phyloP scores from a whole-genome alignment of 306 rosid species.

The Vigna radiata region DNA sequence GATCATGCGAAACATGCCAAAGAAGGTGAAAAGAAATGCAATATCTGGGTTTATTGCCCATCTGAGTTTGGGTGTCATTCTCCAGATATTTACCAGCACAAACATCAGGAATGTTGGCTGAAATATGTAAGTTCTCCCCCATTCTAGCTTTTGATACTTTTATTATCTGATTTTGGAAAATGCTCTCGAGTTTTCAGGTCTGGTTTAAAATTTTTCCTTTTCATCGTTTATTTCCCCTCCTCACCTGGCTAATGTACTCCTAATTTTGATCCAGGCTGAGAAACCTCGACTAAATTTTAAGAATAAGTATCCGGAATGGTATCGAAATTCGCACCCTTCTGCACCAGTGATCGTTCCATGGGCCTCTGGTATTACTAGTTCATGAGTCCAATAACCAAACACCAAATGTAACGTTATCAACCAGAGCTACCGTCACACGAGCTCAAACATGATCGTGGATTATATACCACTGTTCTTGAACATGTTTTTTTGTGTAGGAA shows the following conservation, averaged over 20 bases:
- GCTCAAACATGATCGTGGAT: constrained; percentile 40
- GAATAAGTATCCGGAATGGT: constrained; percentile 75
- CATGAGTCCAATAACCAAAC: constrained; percentile 41
- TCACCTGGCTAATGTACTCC: constrained; percentile 32
- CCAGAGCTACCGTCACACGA: constrained; percentile 42
- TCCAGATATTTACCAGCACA: constrained; percentile 86
- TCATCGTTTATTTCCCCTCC: not conserved
- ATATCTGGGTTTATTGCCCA: constrained; percentile 97
- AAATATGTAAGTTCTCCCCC: constrained; percentile 72
- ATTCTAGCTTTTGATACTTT: constrained; percentile 6
- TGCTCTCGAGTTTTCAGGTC: not conserved
- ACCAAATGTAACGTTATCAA: constrained; percentile 29
- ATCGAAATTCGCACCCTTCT: constrained; percentile 65
- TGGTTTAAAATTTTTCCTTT: constrained; percentile 43
- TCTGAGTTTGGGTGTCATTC: constrained; percentile 87
- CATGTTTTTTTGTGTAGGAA: constrained; percentile 32
- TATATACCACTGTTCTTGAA: constrained; percentile 44
- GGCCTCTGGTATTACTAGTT: constrained; percentile 76
- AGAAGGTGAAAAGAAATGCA: constrained; percentile 79
- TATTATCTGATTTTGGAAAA: not conserved
- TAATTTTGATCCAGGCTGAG: constrained; percentile 69
- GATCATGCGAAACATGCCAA: constrained; percentile 77
- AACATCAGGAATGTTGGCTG: constrained; percentile 90
- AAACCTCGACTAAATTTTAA: constrained; percentile 77
- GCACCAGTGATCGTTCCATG: constrained; percentile 87